Evolutionary conservation across 805 yeast genomes (phyloP).

Genomic region (Hanseniaspora meyeri): DNA sequence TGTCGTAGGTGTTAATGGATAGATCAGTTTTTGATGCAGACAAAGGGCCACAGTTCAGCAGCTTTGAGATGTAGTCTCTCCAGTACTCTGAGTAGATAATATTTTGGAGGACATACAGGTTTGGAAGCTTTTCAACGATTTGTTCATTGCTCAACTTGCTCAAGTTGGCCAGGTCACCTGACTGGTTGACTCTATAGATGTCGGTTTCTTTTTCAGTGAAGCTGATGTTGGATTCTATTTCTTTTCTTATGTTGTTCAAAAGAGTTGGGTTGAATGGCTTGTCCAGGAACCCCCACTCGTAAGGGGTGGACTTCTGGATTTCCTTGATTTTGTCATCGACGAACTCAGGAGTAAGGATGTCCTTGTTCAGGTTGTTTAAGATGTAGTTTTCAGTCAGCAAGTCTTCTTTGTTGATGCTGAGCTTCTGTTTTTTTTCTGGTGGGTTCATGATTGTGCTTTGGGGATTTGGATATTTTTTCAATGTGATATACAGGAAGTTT

Average conservation of each 20-base stretch:
- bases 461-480: neutral
- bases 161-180: conserved; percentile 82
- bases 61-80: conserved; percentile 59
- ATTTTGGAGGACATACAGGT: conserved; percentile 63
- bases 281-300: conserved; percentile 76
- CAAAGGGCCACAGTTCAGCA: conserved; percentile 78
- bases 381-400: conserved; percentile 26
- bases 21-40: conserved; percentile 88
- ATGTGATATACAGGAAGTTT: too few species aligned
- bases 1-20: conserved; percentile 79
- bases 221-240: conserved; percentile 69
- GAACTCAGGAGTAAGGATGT: conserved; percentile 37
- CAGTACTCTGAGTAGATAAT: conserved; percentile 81
- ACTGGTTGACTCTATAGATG: conserved; percentile 81
- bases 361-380: conserved; percentile 33
- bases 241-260: conserved; percentile 67
- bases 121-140: conserved; percentile 62
- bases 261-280: conserved; percentile 65
- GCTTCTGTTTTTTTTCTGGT: neutral
- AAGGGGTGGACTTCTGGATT: conserved; percentile 57
- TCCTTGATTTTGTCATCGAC: conserved; percentile 30
- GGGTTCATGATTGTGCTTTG: neutral
- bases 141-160: conserved; percentile 63
- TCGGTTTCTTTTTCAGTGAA: conserved; percentile 95
- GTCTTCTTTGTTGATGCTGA: conserved; percentile 1